Evolutionary conservation across 345 rosid species (phyloP).

Genomic region (Camelina laxa): DNA sequence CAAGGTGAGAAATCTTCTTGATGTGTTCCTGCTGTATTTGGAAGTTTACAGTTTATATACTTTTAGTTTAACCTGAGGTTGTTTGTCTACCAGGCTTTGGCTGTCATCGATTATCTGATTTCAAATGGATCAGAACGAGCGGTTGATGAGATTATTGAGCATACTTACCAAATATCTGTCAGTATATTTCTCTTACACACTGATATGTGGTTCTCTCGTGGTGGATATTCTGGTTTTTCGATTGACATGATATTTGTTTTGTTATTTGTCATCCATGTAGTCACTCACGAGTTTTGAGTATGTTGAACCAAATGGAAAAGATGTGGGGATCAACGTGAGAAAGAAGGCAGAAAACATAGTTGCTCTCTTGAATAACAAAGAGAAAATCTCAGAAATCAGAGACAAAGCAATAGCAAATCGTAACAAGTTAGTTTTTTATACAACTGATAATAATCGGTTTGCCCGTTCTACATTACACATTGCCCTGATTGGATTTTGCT

Average conservation of each 20-base stretch:
- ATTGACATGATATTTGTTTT: slow-evolving; percentile 37
- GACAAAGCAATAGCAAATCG: slow-evolving; percentile 89
- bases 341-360: slow-evolving; percentile 89
- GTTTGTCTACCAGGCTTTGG: slow-evolving; percentile 64
- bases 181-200: slow-evolving; percentile 43
- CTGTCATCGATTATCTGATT: slow-evolving; percentile 91
- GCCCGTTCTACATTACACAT: not conserved
- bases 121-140: slow-evolving; percentile 99
- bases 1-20: slow-evolving; percentile 59
- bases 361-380: slow-evolving; percentile 74
- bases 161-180: slow-evolving; percentile 94
- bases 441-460: not conserved
- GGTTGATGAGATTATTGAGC: slow-evolving; percentile 95
- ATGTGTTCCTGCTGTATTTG: slow-evolving; percentile 17
- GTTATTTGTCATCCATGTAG: slow-evolving; percentile 52
- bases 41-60: slow-evolving; percentile 11
- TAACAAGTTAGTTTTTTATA: slow-evolving; percentile 71
- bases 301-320: slow-evolving; percentile 96
- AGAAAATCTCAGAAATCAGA: slow-evolving; percentile 86
- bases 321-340: slow-evolving; percentile 89
- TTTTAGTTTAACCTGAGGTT: slow-evolving; percentile 2
- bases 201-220: not conserved
- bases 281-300: slow-evolving; percentile 94
- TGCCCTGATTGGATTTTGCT: slow-evolving; percentile 1
- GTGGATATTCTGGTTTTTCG: slow-evolving; percentile 28